Evolutionary conservation across 2,329 filamentous ascomycete genomes (phyloP).

Genomic region (Malbranchea zuffiana): DNA sequence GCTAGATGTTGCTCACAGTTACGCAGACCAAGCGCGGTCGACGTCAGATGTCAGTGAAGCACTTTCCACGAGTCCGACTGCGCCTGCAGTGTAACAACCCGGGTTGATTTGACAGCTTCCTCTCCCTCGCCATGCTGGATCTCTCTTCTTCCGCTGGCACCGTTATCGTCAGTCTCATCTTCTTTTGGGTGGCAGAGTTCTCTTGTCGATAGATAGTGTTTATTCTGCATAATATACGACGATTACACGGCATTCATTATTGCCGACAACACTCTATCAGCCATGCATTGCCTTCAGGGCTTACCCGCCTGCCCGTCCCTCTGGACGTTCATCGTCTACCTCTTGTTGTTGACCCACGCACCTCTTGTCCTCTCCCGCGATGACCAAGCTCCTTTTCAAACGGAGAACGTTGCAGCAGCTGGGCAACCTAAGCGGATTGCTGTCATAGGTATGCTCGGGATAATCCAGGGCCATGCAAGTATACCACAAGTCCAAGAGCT

Average conservation of each 20-base stretch:
- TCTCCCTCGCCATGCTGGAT: neutral
- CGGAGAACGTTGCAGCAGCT: neutral
- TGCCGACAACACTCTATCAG: neutral
- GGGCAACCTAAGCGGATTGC: slow-evolving; percentile 10
- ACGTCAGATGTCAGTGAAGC: neutral
- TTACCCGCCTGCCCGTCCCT: slow-evolving; percentile 1
- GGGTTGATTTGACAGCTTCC: neutral
- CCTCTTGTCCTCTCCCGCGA: slow-evolving; percentile 9
- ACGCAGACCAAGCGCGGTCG: neutral
- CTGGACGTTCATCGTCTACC: slow-evolving; percentile 2
- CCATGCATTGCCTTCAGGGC: slow-evolving; percentile 1
- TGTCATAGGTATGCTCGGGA: slow-evolving; percentile 11
- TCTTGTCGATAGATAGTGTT: neutral
- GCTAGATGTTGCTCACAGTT: neutral
- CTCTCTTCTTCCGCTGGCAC: neutral
- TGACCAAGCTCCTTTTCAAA: slow-evolving; percentile 8
- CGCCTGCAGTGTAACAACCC: slow-evolving; percentile 5
- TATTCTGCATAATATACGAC: neutral
- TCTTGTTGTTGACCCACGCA: slow-evolving; percentile 7
- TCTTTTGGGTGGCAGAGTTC: neutral
- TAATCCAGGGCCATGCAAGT: neutral
- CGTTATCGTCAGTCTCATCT: neutral
- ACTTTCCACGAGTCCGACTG: neutral
- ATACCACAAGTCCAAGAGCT: neutral
- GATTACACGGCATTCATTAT: neutral